Conservation (phyloP, 169 alveolate genomes). For the Babesia divergens region DNA sequence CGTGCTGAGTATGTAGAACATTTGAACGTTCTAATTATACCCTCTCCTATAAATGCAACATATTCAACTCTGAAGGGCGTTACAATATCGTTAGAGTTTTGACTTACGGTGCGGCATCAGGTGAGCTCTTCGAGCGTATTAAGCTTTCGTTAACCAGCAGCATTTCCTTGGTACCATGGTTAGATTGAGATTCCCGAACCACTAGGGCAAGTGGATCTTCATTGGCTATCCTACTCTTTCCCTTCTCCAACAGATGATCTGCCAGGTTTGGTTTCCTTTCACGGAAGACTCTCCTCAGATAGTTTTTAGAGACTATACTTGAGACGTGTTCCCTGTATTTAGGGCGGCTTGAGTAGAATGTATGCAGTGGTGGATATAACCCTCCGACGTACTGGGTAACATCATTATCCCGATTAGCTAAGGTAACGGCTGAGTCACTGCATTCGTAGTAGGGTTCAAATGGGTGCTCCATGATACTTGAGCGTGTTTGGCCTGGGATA, state of each 20-base stretch:
- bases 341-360: constrained; percentile 2
- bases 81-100: not conserved
- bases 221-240: not conserved
- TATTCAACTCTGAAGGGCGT: constrained; percentile 5
- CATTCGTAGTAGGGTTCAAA: constrained; percentile 23
- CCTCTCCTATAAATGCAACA: constrained; percentile 24
- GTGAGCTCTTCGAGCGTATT: not conserved
- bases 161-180: not conserved
- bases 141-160: constrained; percentile 6
- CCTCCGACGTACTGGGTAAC: constrained; percentile 24
- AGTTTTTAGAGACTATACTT: constrained; percentile 5
- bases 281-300: not conserved
- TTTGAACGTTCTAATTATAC: not conserved
- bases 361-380: constrained; percentile 31
- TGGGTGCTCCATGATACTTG: not conserved
- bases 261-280: not conserved
- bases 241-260: not conserved
- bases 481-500: not conserved
- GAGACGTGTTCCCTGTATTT: not conserved
- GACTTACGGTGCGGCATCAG: constrained; percentile 7
- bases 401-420: not conserved
- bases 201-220: constrained; percentile 1
- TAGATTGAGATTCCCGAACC: not conserved
- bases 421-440: not conserved
- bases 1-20: constrained; percentile 21